Percentiles rank a stretch among this genome's conserved stretches.
phyloP scores from a whole-genome alignment of 306 rosid species.

The Prunus fruticosa region DNA sequence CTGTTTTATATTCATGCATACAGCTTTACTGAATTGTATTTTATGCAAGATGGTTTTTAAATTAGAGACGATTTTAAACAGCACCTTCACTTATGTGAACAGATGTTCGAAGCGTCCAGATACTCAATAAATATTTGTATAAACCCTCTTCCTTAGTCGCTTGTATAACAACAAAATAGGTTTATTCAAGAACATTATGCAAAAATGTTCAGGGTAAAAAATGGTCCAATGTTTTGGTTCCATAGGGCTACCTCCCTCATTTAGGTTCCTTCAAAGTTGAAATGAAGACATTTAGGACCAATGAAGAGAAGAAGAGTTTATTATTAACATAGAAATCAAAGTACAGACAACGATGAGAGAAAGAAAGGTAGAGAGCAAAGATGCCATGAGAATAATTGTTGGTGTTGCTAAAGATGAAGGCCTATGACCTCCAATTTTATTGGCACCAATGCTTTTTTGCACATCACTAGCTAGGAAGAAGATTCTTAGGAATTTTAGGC shows the following conservation, averaged over 20 bases:
- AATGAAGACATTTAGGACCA: slow-evolving; percentile 35
- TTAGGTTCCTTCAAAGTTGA: not conserved
- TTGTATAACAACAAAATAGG: too few relatives aligned
- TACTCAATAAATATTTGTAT: too few relatives aligned
- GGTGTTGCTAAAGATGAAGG: slow-evolving; percentile 30
- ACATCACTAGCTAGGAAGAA: slow-evolving; percentile 24
- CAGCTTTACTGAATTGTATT: not conserved
- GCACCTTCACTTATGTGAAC: not conserved
- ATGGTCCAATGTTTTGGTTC: slow-evolving; percentile 28
- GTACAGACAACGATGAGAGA: slow-evolving; percentile 20
- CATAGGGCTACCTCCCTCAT: slow-evolving; percentile 27
- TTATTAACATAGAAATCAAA: slow-evolving; percentile 30
- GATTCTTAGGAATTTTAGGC: slow-evolving; percentile 33
- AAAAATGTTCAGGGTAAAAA: slow-evolving; percentile 9
- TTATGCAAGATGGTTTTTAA: not conserved
- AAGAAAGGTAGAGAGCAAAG: slow-evolving; percentile 60
- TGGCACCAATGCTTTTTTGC: slow-evolving; percentile 38
- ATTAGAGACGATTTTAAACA: not conserved
- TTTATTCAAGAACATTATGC: not conserved
- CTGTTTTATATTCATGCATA: not conserved
- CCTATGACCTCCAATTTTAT: slow-evolving; percentile 26
- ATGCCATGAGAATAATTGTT: slow-evolving; percentile 53
- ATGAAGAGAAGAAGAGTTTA: slow-evolving; percentile 21
- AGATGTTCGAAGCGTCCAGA: too few relatives aligned
- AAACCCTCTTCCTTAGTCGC: too few relatives aligned